These are phyloP conservation scores for Orbilia oligospora DNA, from an alignment of 2,329 filamentous ascomycete species.

Conservation along the genomic window DNA sequence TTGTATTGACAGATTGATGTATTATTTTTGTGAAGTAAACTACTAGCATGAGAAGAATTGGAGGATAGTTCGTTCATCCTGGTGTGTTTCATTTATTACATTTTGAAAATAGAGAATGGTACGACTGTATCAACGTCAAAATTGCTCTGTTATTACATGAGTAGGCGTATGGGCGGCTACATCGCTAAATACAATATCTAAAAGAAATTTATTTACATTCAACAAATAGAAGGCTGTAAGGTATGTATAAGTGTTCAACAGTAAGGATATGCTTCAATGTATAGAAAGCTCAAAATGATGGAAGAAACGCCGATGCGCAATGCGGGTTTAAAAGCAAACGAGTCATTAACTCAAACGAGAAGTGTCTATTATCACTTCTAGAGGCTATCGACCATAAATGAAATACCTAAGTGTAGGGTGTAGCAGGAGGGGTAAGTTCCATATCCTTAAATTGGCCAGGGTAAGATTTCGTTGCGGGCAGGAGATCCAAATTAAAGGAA, in stretches of 20 bases:
- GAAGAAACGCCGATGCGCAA: not conserved
- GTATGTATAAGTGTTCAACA: too few species aligned
- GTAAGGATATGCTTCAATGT: not conserved
- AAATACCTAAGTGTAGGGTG: constrained; percentile 1
- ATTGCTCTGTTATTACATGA: too few species aligned
- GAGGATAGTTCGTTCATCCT: too few species aligned
- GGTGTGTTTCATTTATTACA: too few species aligned
- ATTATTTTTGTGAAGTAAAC: not conserved
- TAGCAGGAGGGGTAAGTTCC: constrained; percentile 27
- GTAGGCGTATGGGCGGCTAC: not conserved
- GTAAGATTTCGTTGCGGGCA: constrained; percentile 38
- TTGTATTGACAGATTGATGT: not conserved
- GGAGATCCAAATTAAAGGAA: constrained; percentile 75
- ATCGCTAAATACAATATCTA: not conserved
- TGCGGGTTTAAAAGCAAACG: not conserved
- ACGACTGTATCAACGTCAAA: too few species aligned
- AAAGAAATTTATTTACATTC: too few species aligned
- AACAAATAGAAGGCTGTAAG: not conserved
- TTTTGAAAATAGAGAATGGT: too few species aligned
- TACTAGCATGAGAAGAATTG: not conserved
- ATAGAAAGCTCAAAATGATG: not conserved
- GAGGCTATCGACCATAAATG: too few species aligned
- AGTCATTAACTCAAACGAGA: too few species aligned
- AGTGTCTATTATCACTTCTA: not conserved
- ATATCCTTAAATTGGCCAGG: constrained; percentile 55